Evolutionary conservation across 164 flowering plant species (phyloP).

Genomic region (Litsea cubeba): DNA sequence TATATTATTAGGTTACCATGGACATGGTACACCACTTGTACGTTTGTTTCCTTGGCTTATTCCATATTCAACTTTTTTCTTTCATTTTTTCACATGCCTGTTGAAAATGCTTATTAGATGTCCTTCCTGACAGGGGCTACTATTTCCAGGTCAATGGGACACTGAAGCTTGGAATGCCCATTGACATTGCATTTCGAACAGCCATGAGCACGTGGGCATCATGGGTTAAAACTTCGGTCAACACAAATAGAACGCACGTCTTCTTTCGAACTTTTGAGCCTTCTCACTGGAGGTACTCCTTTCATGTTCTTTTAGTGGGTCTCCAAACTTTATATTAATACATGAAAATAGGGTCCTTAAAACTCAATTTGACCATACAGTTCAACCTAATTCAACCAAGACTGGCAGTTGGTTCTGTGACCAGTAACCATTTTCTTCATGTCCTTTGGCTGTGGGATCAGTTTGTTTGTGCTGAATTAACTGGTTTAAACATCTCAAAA

Average conservation of each 20-base stretch:
- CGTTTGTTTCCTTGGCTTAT: neutral
- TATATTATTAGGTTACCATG: neutral
- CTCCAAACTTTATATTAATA: neutral
- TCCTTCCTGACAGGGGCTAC: slow-evolving; percentile 65
- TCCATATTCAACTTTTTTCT: neutral
- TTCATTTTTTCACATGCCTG: neutral
- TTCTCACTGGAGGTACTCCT: slow-evolving; percentile 74
- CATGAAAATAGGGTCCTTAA: neutral
- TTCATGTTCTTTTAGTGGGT: neutral
- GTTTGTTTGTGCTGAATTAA: too few species aligned
- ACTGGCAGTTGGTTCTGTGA: neutral
- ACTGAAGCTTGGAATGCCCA: slow-evolving; percentile 71
- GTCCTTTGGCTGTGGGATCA: too few species aligned
- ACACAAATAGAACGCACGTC: slow-evolving; percentile 54
- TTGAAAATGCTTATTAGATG: slow-evolving; percentile 10
- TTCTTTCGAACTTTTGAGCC: slow-evolving; percentile 84
- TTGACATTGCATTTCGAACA: slow-evolving; percentile 42
- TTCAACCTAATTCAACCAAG: neutral
- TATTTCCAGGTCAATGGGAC: slow-evolving; percentile 63
- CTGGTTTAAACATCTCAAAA: too few species aligned
- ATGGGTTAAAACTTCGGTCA: slow-evolving; percentile 53
- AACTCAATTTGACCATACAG: neutral
- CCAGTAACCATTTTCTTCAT: too few species aligned
- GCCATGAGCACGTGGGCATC: slow-evolving; percentile 80
- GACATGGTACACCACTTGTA: neutral